These are phyloP conservation scores for Ephemerocybe angulata DNA, from an alignment of 768 basidiomycete species.

Conservation along the genomic window DNA sequence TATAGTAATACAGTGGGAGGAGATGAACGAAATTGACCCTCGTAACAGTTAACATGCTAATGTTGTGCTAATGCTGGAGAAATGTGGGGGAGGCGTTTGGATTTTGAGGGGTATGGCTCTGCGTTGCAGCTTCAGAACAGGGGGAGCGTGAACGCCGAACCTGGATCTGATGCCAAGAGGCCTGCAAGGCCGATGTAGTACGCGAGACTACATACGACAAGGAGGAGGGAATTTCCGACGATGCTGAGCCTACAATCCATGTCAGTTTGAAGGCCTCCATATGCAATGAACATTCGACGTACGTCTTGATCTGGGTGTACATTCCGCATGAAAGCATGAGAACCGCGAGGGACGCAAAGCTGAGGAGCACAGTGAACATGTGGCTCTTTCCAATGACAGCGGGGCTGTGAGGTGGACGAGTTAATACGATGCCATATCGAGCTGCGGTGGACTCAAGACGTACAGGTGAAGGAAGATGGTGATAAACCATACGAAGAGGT, in stretches of 20 bases:
- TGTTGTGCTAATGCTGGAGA: not conserved
- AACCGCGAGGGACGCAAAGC: constrained; percentile 5
- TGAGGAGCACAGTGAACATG: constrained; percentile 8
- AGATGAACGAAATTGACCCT: not conserved
- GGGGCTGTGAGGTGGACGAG: not conserved
- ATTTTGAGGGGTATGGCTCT: no score
- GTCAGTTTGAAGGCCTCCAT: not conserved
- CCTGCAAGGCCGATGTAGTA: constrained; percentile 11
- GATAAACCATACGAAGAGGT: constrained; percentile 13
- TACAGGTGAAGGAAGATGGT: constrained; percentile 6
- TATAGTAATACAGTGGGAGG: not conserved
- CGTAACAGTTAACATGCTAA: not conserved
- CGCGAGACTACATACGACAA: constrained; percentile 2
- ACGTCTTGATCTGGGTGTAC: not conserved
- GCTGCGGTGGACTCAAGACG: not conserved
- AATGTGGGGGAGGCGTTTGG: no score
- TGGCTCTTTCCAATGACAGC: constrained; percentile 10
- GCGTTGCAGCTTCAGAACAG: not conserved
- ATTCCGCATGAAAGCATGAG: constrained; percentile 9
- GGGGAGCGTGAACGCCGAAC: constrained; percentile 5
- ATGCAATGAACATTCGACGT: not conserved
- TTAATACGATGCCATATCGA: not conserved
- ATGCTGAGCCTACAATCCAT: not conserved
- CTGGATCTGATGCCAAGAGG: constrained; percentile 4
- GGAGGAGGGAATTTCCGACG: constrained; percentile 7